Evolutionary conservation across 2,329 filamentous ascomycete species (phyloP).

Genomic region (Calonectria leucothoes): DNA sequence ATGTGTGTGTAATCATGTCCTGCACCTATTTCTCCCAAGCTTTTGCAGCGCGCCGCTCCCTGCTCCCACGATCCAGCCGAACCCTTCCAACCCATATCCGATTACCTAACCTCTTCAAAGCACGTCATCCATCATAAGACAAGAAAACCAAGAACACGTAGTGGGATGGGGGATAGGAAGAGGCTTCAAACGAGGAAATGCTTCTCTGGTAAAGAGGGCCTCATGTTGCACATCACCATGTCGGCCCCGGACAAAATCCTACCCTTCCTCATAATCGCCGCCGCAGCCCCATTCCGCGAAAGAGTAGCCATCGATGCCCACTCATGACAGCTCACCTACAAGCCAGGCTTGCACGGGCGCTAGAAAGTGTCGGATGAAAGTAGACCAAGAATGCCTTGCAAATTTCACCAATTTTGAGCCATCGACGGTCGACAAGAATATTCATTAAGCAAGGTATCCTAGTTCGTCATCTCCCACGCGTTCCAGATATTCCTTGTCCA

Average conservation of each 20-base stretch:
- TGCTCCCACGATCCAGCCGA: conserved; percentile 5
- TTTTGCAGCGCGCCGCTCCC: conserved; percentile 23
- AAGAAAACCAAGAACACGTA: conserved; percentile 7
- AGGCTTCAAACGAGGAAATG: not conserved
- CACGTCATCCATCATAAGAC: conserved; percentile 22
- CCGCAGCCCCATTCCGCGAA: conserved; percentile 1
- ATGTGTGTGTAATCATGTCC: conserved; percentile 20
- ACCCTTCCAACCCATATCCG: conserved; percentile 10
- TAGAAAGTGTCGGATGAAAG: not conserved
- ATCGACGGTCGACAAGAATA: not conserved
- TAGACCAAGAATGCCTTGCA: not conserved
- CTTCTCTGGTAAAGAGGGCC: not conserved
- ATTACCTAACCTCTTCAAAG: conserved; percentile 3
- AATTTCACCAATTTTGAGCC: not conserved
- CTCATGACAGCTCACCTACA: not conserved
- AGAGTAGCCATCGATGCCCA: not conserved
- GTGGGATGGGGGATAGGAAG: not conserved
- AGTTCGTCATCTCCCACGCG: conserved; percentile 94
- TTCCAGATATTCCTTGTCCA: conserved; percentile 99
- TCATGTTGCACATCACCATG: conserved; percentile 8
- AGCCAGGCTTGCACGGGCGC: not conserved
- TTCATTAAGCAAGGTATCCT: conserved; percentile 85
- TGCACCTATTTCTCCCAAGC: conserved; percentile 22
- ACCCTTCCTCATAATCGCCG: conserved; percentile 7
- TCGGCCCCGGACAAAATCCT: conserved; percentile 4